Evolutionary conservation across 2,329 filamentous ascomycete genomes (phyloP).

Genomic region (Venturia carpophila): DNA sequence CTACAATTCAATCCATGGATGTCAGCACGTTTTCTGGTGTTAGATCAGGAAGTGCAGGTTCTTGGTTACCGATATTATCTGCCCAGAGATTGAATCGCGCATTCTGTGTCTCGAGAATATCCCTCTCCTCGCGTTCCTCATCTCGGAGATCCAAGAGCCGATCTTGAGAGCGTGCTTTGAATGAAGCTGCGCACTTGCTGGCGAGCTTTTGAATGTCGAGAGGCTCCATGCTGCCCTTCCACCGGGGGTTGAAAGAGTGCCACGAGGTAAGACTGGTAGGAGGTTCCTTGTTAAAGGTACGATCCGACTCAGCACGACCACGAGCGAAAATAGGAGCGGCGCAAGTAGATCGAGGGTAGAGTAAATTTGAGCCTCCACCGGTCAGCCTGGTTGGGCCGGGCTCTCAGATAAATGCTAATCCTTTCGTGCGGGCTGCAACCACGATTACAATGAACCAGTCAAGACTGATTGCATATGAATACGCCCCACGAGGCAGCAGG

Average conservation of each 20-base stretch:
- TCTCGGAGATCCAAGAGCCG: background rate
- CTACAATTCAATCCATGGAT: background rate
- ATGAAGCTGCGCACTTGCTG: background rate
- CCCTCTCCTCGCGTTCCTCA: background rate
- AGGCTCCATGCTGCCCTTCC: background rate
- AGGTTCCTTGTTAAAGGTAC: background rate
- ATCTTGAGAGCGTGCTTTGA: background rate
- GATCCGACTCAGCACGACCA: background rate
- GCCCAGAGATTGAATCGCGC: constrained; percentile 23
- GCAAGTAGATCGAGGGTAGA: background rate
- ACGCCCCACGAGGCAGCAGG: background rate
- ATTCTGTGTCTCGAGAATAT: constrained; percentile 1
- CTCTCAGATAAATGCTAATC: background rate
- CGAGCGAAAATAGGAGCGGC: background rate
- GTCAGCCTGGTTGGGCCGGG: background rate
- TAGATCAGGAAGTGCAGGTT: background rate
- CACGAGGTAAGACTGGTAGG: background rate
- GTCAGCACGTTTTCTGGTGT: background rate
- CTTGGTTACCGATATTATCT: constrained; percentile 18
- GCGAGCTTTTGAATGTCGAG: constrained; percentile 6
- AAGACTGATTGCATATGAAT: background rate
- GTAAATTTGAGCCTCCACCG: background rate
- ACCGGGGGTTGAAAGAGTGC: background rate
- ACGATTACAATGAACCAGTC: background rate
- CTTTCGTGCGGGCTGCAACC: background rate